Conservation (phyloP, 352 stramenopile genomes). For the Phytopythium sindhum region DNA sequence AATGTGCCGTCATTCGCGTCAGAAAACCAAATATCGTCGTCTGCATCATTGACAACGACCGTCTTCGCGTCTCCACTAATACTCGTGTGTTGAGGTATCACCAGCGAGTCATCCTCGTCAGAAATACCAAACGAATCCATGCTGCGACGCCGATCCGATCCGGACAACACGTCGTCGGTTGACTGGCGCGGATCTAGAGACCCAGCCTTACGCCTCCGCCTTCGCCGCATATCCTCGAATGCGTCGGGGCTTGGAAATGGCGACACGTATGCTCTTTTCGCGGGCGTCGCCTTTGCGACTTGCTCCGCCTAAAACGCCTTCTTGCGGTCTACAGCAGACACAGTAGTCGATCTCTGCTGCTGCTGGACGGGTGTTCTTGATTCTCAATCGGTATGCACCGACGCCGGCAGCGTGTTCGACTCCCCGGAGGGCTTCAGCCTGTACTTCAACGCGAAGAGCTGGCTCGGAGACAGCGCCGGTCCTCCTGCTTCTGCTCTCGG, state of each 20-base stretch:
- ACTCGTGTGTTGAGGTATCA: neutral
- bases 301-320: constrained; percentile 28
- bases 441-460: constrained; percentile 65
- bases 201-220: constrained; percentile 8
- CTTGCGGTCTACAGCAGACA: constrained; percentile 5
- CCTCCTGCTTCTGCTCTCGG: neutral
- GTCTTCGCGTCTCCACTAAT: neutral
- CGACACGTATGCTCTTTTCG: constrained; percentile 40
- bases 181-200: neutral
- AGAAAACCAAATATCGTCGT: constrained; percentile 59
- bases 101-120: neutral
- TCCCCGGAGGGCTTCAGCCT: constrained; percentile 18
- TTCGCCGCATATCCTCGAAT: constrained; percentile 26
- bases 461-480: constrained; percentile 27
- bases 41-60: constrained; percentile 13
- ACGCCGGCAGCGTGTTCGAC: no score
- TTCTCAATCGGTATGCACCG: neutral
- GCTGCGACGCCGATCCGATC: neutral
- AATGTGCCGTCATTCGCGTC: constrained; percentile 38
- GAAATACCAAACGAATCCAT: neutral
- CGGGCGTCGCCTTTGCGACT: neutral
- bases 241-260: constrained; percentile 40
- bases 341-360: neutral
- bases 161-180: neutral
- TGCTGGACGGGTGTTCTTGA: neutral